Evolutionary conservation across 352 stramenopile species (phyloP), one percentile per base, ranked within the genome.

Genomic region (Pythium phragmiticola): DNA sequence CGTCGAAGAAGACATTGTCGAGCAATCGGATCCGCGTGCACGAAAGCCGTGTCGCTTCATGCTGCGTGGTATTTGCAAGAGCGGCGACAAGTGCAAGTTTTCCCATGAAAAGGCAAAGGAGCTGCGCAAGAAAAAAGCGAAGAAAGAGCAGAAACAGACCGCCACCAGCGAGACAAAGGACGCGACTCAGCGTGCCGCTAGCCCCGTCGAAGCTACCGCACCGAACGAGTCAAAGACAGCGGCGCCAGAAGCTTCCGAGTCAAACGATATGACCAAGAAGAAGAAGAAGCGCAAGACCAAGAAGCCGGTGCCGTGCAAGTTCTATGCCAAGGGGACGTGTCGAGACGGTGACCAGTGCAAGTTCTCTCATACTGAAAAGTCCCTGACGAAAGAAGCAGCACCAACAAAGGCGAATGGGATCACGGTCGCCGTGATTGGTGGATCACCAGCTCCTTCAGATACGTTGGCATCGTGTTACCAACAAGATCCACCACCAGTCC

Each of bases 291-390:
- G 39, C 4, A 65, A 65, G 43, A 7, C 59, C 9, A 65, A 60
- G 34, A 56, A 54, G 14, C 19, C 16, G 9, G 33, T 26, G 28
- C 33, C 54, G 33, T 89, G 80, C 69, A 82, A 78, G 53, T 89
- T 80, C 68, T 86, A 78, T 42, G 72, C 65, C 0, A 76, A 77
- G n/a, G 70, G 74, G 17, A 70, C 70, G 21, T 90, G 81, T 49
- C 71, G 70, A 14, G 62, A 82, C 21, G 81, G 75, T 45, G 80
- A 88, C n/a, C 65, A 73, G 0, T 92, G 84, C 72, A 87, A 83
- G 53, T 92, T 87, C 36, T 72, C 72, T 5, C 65, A 71, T 39
- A 53, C 26, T 11, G 34, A 16, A 3, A 52, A 48, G 7, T 26
- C 19, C 26, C 8, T 46, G 4, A 55, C 47, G 17, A 16, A 59